Base-by-base conservation (phyloP, 768 basidiomycete genomes). In the Amanita exitialis region DNA sequence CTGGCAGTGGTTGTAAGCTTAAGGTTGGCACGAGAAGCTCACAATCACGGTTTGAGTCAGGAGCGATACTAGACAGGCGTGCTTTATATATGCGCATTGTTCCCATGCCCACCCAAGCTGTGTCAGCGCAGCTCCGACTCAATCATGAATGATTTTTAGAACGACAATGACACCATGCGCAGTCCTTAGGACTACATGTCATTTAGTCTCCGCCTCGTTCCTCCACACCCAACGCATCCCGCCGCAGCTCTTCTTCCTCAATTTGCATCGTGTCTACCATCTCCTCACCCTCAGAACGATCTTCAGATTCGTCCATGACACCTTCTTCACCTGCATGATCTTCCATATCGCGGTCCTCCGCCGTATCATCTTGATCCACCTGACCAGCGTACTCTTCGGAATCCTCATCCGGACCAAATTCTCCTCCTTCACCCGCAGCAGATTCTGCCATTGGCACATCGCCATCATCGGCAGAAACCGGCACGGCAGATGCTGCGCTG, bases 211-310 rank as follows among this genome's bases (percentile, higher is more conserved):
- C 41, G 20, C 42, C 12, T 23, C 44, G 49, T 44, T 65, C 66
- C 2, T 75, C 75, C 25, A 72, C 56, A 9, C 66, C 71, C 32
- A 56, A 54, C 0, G 62, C 62, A 59, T 78, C 77, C 49, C 46
- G 62, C 52, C 49, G 59, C 32, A 72, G 38, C 52, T 75, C 76
- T 38, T 73, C 68, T n/a, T 69, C 58, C 52, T 79, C 77, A 7
- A 76, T 53, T 4, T 66, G 66, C 56, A 74, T 67, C 35, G 64
- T 53, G 53, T 82, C 70, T 57, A 69, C 65, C 43, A 63, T 50
- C 46, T 72, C 70, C 49, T 66, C 68, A 3, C 51, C 68, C 10
- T 59, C 67, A n/a, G n/a, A n/a, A n/a, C n/a, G n/a, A n/a, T n/a
- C n/a, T n/a, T n/a, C n/a, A 13, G 63, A 64, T 13, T 67, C 69